Conservation (phyloP, 306 rosid genomes). For the Psophocarpus tetragonolobus region DNA sequence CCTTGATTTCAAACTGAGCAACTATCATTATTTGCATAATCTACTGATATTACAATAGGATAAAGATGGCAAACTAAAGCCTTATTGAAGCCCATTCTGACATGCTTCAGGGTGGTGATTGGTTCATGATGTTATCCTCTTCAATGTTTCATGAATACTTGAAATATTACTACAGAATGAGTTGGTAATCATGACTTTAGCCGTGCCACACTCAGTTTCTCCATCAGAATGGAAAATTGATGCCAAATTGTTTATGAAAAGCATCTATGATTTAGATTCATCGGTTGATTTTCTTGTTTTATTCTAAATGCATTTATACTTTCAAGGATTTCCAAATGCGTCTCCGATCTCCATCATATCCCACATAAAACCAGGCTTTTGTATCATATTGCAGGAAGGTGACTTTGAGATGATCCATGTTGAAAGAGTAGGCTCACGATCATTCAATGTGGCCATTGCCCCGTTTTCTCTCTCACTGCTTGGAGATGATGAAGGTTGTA, state of each 20-base stretch:
- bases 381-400: conserved; percentile 50
- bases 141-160: conserved; percentile 18
- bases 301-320: conserved; percentile 4
- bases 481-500: conserved; percentile 45
- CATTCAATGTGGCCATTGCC: conserved; percentile 52
- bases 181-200: conserved; percentile 7
- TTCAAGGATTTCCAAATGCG: conserved; percentile 22
- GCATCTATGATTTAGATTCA: not conserved
- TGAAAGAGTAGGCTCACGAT: conserved; percentile 39
- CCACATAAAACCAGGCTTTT: conserved; percentile 6
- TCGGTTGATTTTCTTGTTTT: conserved; percentile 17
- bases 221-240: not conserved
- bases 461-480: conserved; percentile 51
- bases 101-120: conserved; percentile 16
- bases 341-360: not conserved
- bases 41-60: not conserved
- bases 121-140: conserved; percentile 10
- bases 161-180: conserved; percentile 9
- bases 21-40: not conserved
- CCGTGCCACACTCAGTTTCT: not conserved
- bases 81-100: not conserved
- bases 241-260: too few relatives aligned
- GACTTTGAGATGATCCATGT: conserved; percentile 58
- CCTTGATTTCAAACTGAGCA: conserved; percentile 1
- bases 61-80: not conserved